Evolutionary conservation across 768 basidiomycete genomes (phyloP).

Genomic region (Rhizopogon rudus): DNA sequence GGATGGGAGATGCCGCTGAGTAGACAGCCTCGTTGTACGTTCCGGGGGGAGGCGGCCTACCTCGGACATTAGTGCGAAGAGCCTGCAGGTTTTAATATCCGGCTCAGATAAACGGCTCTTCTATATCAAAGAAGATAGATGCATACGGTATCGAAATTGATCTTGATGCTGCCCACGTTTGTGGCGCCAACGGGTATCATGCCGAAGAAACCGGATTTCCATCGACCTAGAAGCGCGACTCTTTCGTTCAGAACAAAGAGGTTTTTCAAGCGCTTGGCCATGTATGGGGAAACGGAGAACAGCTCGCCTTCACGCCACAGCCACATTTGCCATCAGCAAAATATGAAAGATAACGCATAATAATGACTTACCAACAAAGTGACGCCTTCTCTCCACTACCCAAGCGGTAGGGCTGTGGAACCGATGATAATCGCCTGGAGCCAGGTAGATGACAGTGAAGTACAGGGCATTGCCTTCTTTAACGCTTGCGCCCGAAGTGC

Average conservation of each 20-base stretch:
- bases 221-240: conserved; percentile 89
- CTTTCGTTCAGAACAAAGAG: conserved; percentile 98
- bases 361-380: conserved; percentile 75
- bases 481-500: conserved; percentile 42
- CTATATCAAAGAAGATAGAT: not conserved
- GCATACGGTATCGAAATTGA: conserved; percentile 87
- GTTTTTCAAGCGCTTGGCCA: conserved; percentile 87
- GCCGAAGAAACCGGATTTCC: conserved; percentile 93
- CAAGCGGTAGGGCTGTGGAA: conserved; percentile 96
- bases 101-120: not conserved
- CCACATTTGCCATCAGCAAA: not conserved
- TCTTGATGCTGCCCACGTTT: conserved; percentile 93
- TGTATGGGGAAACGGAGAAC: conserved; percentile 94
- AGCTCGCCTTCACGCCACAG: conserved; percentile 60
- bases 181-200: conserved; percentile 99
- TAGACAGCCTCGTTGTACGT: conserved; percentile 94
- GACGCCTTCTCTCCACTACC: conserved; percentile 94
- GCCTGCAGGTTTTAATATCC: conserved; percentile 37
- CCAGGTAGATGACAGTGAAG: conserved; percentile 95
- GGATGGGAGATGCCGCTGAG: conserved; percentile 71
- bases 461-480: conserved; percentile 80
- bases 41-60: conserved; percentile 67
- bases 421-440: conserved; percentile 96
- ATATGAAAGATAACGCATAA: not conserved
- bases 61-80: conserved; percentile 85